Conservation (phyloP, 2,329 filamentous ascomycete species). For the Chalara sp. region DNA sequence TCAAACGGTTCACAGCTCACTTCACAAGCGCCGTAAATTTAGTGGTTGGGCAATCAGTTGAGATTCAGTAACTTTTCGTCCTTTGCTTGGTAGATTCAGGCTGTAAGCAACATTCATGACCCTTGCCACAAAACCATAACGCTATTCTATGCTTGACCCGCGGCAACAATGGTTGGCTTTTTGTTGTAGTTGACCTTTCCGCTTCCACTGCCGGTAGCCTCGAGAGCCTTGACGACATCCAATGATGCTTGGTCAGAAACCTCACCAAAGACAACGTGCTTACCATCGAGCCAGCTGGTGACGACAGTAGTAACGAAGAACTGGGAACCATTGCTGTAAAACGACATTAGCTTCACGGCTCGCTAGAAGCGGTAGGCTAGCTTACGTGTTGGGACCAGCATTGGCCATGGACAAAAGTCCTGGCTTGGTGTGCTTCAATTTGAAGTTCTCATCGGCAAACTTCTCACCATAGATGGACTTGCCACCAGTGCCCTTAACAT, state of each 20-base stretch:
- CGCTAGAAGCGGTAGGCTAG: conserved; percentile 51
- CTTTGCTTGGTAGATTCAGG: too few species aligned
- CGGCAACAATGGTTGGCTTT: conserved; percentile 48
- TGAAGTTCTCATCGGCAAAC: conserved; percentile 92
- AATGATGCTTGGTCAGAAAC: conserved; percentile 41
- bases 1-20: too few species aligned
- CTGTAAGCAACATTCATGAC: too few species aligned
- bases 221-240: conserved; percentile 51
- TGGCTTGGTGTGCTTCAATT: conserved; percentile 62
- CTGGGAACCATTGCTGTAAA: conserved; percentile 85
- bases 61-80: too few species aligned
- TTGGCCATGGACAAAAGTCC: conserved; percentile 93
- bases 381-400: conserved; percentile 86
- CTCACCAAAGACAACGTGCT: conserved; percentile 91
- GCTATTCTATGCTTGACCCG: too few species aligned
- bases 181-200: conserved; percentile 50
- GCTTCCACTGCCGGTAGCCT: conserved; percentile 50
- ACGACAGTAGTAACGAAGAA: conserved; percentile 96
- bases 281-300: conserved; percentile 91
- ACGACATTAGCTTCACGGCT: conserved; percentile 51
- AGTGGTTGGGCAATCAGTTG: too few species aligned
- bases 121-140: too few species aligned
- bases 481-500: conserved; percentile 67
- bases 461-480: conserved; percentile 94
- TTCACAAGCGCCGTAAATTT: too few species aligned